Conservation (phyloP, 352 stramenopile species). For the Thalassiosira mediterranea region DNA sequence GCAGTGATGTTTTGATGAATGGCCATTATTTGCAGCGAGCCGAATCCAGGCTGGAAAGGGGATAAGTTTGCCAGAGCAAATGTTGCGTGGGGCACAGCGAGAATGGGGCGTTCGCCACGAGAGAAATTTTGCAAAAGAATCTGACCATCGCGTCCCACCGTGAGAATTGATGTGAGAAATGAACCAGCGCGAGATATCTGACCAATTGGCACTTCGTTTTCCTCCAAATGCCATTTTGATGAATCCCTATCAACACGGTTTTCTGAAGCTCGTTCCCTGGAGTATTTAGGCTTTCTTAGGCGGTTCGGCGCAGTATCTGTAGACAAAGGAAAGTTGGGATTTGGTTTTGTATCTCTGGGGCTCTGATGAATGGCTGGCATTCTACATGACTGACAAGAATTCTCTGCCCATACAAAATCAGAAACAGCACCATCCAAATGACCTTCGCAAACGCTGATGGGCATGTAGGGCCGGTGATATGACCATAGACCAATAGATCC, state of each 20-base stretch:
- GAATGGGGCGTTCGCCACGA: conserved; percentile 65
- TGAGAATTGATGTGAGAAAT: no score
- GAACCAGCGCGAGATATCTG: neutral
- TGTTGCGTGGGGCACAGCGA: conserved; percentile 62
- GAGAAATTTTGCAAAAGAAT: conserved; percentile 80
- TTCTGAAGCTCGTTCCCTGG: conserved; percentile 2
- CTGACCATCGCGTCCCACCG: conserved; percentile 76
- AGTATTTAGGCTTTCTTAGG: conserved; percentile 3
- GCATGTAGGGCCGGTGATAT: conserved; percentile 72
- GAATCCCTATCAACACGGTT: neutral
- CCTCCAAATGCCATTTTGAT: neutral
- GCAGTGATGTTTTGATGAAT: conserved; percentile 67
- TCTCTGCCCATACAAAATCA: conserved; percentile 76
- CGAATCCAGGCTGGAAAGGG: conserved; percentile 75
- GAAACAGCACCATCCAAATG: conserved; percentile 75
- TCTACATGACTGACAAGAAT: conserved; percentile 23
- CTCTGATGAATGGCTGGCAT: neutral
- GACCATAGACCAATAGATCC: conserved; percentile 76
- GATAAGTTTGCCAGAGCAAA: conserved; percentile 81
- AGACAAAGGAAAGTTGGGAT: neutral
- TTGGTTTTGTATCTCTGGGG: neutral
- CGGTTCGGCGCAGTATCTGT: conserved; percentile 12
- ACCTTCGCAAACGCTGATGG: conserved; percentile 78
- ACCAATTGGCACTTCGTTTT: neutral
- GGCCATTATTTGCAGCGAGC: conserved; percentile 78